phyloP scores from a whole-genome alignment of 2,329 filamentous ascomycete genomes.

The Neonectria magnoliae region DNA sequence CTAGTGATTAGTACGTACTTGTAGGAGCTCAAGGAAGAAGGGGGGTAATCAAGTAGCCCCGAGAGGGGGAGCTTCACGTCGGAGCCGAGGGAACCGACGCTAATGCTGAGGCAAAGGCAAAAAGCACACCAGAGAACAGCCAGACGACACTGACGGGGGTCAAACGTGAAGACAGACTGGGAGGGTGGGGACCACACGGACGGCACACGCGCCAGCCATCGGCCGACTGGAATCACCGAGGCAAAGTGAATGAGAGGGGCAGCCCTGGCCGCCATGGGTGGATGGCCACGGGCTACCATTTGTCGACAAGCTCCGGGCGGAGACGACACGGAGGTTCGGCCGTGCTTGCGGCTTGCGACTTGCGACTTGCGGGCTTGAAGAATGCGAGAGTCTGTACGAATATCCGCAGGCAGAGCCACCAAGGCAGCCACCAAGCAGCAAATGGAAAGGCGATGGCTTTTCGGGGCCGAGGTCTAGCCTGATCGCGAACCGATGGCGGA shows the following conservation, averaged over 20 bases:
- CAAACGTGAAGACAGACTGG: background rate
- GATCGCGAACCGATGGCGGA: background rate
- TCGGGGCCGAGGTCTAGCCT: background rate
- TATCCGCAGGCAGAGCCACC: background rate
- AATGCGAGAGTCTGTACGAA: background rate
- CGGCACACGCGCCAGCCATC: conserved; percentile 19
- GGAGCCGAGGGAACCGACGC: conserved; percentile 39
- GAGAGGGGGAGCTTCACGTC: conserved; percentile 16
- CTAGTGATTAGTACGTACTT: too few relatives aligned
- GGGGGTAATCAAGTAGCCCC: background rate
- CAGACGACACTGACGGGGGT: background rate
- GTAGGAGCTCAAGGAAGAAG: background rate
- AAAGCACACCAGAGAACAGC: conserved; percentile 18
- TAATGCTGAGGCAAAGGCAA: conserved; percentile 18
- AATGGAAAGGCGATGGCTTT: background rate
- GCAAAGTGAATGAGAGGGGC: background rate
- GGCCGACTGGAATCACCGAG: conserved; percentile 34
- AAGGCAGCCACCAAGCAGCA: background rate
- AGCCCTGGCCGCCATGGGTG: background rate
- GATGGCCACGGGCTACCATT: background rate
- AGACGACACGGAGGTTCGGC: conserved; percentile 9
- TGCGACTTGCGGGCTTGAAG: background rate
- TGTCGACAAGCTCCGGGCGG: conserved; percentile 1
- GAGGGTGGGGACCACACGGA: background rate
- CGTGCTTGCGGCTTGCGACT: conserved; percentile 1